phyloP scores from a whole-genome alignment of 768 basidiomycete genomes.

The Calocera cornea region DNA sequence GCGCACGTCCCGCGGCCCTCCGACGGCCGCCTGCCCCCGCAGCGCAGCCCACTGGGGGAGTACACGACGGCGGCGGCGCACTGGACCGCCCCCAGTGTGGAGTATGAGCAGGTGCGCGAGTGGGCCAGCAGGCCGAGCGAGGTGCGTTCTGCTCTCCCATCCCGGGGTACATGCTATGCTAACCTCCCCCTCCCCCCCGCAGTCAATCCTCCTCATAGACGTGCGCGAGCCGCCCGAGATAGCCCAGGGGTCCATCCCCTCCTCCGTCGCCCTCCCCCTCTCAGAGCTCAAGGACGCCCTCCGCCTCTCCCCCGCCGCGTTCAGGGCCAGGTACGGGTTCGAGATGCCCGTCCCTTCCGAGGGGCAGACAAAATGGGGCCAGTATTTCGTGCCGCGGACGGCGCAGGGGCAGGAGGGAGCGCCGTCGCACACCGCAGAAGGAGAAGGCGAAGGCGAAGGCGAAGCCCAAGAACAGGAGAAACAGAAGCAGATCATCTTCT shows the following conservation, averaged over 20 bases:
- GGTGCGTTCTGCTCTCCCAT: constrained; percentile 27
- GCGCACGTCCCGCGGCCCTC: no score
- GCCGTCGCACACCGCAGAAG: neutral
- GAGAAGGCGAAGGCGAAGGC: constrained; percentile 20
- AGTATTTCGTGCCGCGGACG: no score
- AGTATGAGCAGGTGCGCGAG: constrained; percentile 71
- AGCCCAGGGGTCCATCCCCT: constrained; percentile 82
- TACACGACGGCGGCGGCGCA: neutral
- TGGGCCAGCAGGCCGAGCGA: constrained; percentile 55
- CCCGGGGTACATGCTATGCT: constrained; percentile 12
- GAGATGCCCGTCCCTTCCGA: constrained; percentile 39
- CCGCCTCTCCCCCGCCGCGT: constrained; percentile 39
- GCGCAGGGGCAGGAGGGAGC: neutral
- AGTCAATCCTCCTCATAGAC: constrained; percentile 68
- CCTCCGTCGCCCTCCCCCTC: constrained; percentile 79
- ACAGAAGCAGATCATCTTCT: constrained; percentile 69
- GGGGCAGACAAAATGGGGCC: no score
- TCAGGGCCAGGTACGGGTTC: constrained; percentile 55
- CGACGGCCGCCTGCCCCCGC: no score
- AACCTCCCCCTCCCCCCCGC: neutral
- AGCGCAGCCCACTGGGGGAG: neutral
- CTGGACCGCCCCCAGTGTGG: constrained; percentile 61
- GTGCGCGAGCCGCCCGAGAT: constrained; percentile 92
- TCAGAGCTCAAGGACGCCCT: constrained; percentile 59
- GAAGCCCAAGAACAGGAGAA: constrained; percentile 22